phyloP scores from a whole-genome alignment of 2,329 filamentous ascomycete genomes.

The Nakataea oryzae region DNA sequence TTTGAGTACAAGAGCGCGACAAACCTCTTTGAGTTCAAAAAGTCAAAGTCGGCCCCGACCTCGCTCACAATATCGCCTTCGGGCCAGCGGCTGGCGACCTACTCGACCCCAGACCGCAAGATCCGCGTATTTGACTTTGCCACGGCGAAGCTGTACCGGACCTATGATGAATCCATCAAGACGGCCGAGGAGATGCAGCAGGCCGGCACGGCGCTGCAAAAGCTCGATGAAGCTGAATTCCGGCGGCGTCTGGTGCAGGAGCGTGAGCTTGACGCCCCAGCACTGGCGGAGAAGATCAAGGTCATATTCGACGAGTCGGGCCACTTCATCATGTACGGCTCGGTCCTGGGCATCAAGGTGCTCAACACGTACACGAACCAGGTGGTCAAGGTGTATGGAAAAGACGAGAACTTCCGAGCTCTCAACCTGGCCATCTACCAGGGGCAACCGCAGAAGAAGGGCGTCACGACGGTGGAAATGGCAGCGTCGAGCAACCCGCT shows the following conservation, averaged over 20 bases:
- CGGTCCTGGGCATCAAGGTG: constrained; percentile 85
- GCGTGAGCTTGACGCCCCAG: constrained; percentile 66
- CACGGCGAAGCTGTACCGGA: constrained; percentile 77
- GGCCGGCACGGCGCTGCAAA: constrained; percentile 71
- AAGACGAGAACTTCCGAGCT: constrained; percentile 78
- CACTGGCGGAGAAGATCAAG: constrained; percentile 62
- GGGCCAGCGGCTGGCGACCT: constrained; percentile 74
- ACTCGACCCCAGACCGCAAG: constrained; percentile 89
- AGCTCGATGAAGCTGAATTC: constrained; percentile 85
- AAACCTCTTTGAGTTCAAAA: constrained; percentile 94
- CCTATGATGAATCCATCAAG: constrained; percentile 87
- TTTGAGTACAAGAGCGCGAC: constrained; percentile 92
- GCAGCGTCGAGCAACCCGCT: constrained; percentile 90
- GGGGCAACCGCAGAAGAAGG: constrained; percentile 89
- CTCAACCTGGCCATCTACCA: constrained; percentile 84
- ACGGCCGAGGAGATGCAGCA: constrained; percentile 93
- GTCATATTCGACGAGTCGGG: constrained; percentile 94
- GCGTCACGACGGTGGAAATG: constrained; percentile 90
- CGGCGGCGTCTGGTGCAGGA: constrained; percentile 79
- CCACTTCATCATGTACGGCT: constrained; percentile 90
- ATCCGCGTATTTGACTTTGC: constrained; percentile 89
- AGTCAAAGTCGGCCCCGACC: constrained; percentile 75
- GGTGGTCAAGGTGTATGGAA: constrained; percentile 80
- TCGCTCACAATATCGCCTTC: constrained; percentile 79
- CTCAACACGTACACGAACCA: constrained; percentile 93